Conservation (phyloP, 2,329 filamentous ascomycete genomes). For the Aspergillus unguis region DNA sequence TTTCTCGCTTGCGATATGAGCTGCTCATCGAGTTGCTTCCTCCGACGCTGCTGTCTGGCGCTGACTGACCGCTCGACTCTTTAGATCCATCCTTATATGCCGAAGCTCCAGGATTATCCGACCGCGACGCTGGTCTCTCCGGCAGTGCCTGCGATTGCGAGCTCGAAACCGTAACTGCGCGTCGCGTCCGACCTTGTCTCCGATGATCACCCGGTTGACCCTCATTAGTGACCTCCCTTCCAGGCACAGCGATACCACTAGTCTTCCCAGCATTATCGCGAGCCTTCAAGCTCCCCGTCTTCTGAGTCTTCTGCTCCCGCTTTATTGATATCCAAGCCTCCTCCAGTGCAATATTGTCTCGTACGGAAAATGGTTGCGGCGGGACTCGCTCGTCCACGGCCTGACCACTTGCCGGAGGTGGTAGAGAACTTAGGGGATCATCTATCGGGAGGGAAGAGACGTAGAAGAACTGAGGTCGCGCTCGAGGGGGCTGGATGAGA, state of each 20-base stretch:
- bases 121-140: constrained; percentile 13
- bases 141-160: constrained; percentile 15
- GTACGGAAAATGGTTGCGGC: constrained; percentile 72
- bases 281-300: constrained; percentile 1
- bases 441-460: constrained; percentile 78
- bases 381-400: constrained; percentile 55
- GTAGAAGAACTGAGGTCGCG: constrained; percentile 79
- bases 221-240: constrained; percentile 10
- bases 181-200: constrained; percentile 17
- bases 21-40: constrained; percentile 12
- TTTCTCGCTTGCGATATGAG: constrained; percentile 30
- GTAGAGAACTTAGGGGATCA: constrained; percentile 73
- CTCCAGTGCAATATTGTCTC: constrained; percentile 77
- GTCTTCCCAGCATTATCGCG: constrained; percentile 11
- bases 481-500: constrained; percentile 52
- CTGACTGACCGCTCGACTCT: constrained; percentile 19
- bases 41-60: constrained; percentile 16
- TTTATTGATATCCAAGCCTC: constrained; percentile 67
- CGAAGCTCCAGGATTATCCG: constrained; percentile 11
- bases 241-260: constrained; percentile 27
- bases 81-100: constrained; percentile 10
- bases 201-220: constrained; percentile 15
- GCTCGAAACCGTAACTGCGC: constrained; percentile 14
- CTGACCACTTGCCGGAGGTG: constrained; percentile 49
- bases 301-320: constrained; percentile 16